Conservation (phyloP, 2,329 filamentous ascomycete species). For the Blumeria hordei region DNA sequence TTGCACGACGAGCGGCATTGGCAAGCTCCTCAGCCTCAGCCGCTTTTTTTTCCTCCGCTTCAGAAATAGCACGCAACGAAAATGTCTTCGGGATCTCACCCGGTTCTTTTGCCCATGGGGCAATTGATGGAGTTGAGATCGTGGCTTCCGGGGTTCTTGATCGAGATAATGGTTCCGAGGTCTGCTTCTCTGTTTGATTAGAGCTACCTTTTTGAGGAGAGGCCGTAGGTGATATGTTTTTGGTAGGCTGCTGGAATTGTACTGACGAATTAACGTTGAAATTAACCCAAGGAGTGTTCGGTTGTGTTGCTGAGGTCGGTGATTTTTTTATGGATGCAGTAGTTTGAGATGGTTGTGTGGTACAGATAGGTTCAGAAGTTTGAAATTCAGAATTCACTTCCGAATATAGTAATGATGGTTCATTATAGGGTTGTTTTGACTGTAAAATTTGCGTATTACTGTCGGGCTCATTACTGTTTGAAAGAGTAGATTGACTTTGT, state of each 20-base stretch:
- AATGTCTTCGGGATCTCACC: conserved; percentile 57
- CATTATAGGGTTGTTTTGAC: conserved; percentile 6
- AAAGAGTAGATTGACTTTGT: conserved; percentile 4
- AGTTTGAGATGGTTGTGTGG: conserved; percentile 43
- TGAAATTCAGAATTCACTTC: conserved; percentile 6
- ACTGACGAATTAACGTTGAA: conserved; percentile 46
- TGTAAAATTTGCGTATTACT: conserved; percentile 3
- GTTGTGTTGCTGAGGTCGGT: conserved; percentile 12
- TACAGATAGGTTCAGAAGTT: conserved; percentile 32
- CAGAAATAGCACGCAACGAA: conserved; percentile 89
- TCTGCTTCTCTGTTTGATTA: conserved; percentile 52
- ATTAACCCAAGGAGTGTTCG: conserved; percentile 31
- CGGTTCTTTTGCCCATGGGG: conserved; percentile 83
- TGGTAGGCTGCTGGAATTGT: conserved; percentile 38
- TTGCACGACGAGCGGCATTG: conserved; percentile 49
- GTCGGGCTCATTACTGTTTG: too few species aligned
- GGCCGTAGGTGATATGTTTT: conserved; percentile 58
- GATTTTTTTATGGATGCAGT: conserved; percentile 8
- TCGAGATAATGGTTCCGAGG: conserved; percentile 42
- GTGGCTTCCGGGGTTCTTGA: conserved; percentile 48
- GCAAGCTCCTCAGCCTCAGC: conserved; percentile 70
- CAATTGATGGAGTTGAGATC: conserved; percentile 41
- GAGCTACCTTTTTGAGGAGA: conserved; percentile 69
- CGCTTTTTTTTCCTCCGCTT: conserved; percentile 78
- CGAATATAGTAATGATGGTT: conserved; percentile 6